These are phyloP conservation scores for Blastocystis sp. DNA, from an alignment of 352 stramenopile genomes.

Conservation along the genomic window DNA sequence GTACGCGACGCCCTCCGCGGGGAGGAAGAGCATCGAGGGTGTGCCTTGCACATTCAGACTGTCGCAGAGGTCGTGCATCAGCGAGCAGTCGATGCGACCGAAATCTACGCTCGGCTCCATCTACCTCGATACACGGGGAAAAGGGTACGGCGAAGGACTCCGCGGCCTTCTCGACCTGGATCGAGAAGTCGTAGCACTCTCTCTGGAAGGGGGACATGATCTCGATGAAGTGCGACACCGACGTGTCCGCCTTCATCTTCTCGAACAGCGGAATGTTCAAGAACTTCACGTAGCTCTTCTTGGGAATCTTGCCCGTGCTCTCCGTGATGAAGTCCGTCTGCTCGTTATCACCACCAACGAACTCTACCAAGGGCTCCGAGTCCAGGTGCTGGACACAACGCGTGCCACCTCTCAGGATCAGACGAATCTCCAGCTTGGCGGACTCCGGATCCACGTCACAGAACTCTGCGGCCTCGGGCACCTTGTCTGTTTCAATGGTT, in stretches of 20 bases:
- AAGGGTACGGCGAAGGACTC: slow-evolving; percentile 30
- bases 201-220: slow-evolving; percentile 32
- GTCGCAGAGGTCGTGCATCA: slow-evolving; percentile 49
- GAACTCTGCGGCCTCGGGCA: background rate
- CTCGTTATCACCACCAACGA: background rate
- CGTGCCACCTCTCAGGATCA: slow-evolving; percentile 6
- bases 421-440: slow-evolving; percentile 23
- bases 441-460: slow-evolving; percentile 54
- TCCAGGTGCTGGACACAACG: slow-evolving; percentile 43
- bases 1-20: slow-evolving; percentile 4
- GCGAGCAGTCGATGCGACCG: slow-evolving; percentile 47
- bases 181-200: slow-evolving; percentile 34
- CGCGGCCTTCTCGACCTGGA: slow-evolving; percentile 48
- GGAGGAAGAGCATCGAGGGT: slow-evolving; percentile 20
- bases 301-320: slow-evolving; percentile 61
- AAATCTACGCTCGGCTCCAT: slow-evolving; percentile 51
- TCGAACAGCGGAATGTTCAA: background rate
- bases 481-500: slow-evolving; percentile 28
- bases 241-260: background rate
- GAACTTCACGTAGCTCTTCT: slow-evolving; percentile 61
- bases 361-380: background rate
- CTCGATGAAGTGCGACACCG: slow-evolving; percentile 36
- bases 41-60: background rate
- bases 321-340: slow-evolving; percentile 52
- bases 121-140: background rate